Evolutionary conservation across 257 asterid genomes (phyloP).

Genomic region (Solanum chaucha): DNA sequence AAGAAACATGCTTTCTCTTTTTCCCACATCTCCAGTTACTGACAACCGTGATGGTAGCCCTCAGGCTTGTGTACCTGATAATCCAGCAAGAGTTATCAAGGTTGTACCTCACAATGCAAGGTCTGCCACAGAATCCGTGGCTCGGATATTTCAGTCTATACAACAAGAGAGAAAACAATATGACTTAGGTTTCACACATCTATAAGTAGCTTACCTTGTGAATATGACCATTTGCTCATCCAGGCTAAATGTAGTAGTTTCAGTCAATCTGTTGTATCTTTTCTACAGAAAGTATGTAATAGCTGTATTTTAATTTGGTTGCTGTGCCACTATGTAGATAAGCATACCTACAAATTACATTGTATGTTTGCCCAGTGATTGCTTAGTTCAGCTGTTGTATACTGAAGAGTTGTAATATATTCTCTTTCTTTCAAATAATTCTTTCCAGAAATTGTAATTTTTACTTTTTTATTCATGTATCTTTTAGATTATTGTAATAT

Average conservation of each 20-base stretch:
- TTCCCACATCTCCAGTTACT: constrained; percentile 29
- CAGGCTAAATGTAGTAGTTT: background rate
- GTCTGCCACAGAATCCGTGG: constrained; percentile 76
- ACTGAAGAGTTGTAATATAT: background rate
- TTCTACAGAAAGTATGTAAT: background rate
- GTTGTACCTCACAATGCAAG: constrained; percentile 68
- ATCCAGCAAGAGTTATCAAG: constrained; percentile 41
- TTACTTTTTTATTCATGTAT: background rate
- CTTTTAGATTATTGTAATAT: background rate
- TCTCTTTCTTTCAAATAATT: background rate
- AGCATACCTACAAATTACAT: background rate
- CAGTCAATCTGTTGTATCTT: background rate
- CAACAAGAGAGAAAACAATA: constrained; percentile 71
- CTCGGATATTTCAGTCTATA: constrained; percentile 70
- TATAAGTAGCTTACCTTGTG: background rate
- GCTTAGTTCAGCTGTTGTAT: background rate
- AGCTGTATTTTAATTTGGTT: background rate
- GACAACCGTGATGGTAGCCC: constrained; percentile 7
- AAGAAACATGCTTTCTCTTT: constrained; percentile 38
- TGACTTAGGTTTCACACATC: constrained; percentile 19
- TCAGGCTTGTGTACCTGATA: constrained; percentile 4
- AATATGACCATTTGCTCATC: background rate
- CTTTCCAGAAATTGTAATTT: background rate
- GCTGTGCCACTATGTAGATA: background rate
- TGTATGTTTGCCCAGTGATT: background rate